These are phyloP conservation scores for Chiua sp. DNA, from an alignment of 1,284 basidiomycete genomes.

Conservation along the genomic window DNA sequence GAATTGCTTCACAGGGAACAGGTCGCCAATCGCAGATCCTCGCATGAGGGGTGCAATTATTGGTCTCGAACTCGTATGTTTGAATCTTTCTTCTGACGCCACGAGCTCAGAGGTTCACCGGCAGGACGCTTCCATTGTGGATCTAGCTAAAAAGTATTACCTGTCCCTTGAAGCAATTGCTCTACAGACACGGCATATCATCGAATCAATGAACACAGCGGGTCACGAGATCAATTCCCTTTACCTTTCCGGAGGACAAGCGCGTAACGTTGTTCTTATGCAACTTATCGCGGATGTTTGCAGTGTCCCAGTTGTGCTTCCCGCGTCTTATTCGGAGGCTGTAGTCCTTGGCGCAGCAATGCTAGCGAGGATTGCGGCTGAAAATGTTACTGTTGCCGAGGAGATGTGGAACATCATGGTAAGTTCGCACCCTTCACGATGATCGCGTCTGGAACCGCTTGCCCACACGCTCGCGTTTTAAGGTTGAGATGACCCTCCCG, in stretches of 20 bases:
- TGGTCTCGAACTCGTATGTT: conserved; percentile 78
- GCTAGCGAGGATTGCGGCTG: conserved; percentile 88
- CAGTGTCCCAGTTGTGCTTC: conserved; percentile 84
- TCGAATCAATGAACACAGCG: conserved; percentile 87
- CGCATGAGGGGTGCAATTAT: conserved; percentile 92
- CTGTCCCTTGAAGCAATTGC: conserved; percentile 95
- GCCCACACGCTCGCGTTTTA: conserved; percentile 3
- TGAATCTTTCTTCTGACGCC: neutral
- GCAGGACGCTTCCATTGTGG: conserved; percentile 77
- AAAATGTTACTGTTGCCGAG: conserved; percentile 57
- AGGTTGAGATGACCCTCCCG: conserved; percentile 92
- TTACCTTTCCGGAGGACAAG: conserved; percentile 95
- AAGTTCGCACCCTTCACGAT: conserved; percentile 22
- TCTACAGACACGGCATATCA: conserved; percentile 94
- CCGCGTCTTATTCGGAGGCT: conserved; percentile 76
- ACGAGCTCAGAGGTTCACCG: neutral
- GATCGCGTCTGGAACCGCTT: neutral
- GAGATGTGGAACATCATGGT: conserved; percentile 95
- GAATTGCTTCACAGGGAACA: conserved; percentile 68
- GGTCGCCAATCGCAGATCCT: conserved; percentile 94
- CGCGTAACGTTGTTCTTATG: conserved; percentile 86
- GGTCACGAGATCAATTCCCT: conserved; percentile 89
- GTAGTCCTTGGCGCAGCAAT: conserved; percentile 96
- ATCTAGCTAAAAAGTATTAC: conserved; percentile 92
- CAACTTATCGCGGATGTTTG: conserved; percentile 89